Evolutionary conservation across 2,329 filamentous ascomycete species (phyloP).

Genomic region (Penicillium fuscoglaucum): DNA sequence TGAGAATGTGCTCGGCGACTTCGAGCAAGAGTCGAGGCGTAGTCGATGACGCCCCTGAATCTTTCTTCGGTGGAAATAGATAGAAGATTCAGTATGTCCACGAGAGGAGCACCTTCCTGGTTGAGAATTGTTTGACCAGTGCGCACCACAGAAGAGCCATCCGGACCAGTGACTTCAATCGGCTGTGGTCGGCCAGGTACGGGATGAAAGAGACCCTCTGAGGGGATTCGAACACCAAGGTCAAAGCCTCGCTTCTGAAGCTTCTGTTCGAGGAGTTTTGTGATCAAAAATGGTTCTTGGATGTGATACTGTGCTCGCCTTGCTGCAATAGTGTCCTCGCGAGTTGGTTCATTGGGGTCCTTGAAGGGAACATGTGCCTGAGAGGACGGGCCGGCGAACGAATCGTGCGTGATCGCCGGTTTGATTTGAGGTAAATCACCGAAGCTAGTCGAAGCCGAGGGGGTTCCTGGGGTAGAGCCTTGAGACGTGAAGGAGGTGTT

Average conservation of each 20-base stretch:
- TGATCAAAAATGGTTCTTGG: slow-evolving; percentile 69
- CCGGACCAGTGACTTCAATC: slow-evolving; percentile 57
- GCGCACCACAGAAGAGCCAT: slow-evolving; percentile 63
- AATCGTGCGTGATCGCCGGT: slow-evolving; percentile 55
- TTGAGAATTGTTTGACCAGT: slow-evolving; percentile 71
- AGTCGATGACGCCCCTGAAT: slow-evolving; percentile 72
- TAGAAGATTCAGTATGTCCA: slow-evolving; percentile 78
- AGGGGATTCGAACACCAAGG: slow-evolving; percentile 59
- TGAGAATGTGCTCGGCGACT: slow-evolving; percentile 76
- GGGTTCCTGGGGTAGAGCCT: slow-evolving; percentile 43
- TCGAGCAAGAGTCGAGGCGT: slow-evolving; percentile 68
- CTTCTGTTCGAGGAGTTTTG: slow-evolving; percentile 57
- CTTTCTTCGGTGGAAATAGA: slow-evolving; percentile 82
- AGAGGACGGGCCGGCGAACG: slow-evolving; percentile 66
- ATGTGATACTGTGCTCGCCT: slow-evolving; percentile 68
- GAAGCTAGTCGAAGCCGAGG: slow-evolving; percentile 51
- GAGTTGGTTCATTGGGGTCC: slow-evolving; percentile 63
- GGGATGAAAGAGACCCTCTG: slow-evolving; percentile 55
- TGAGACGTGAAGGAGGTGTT: slow-evolving; percentile 45
- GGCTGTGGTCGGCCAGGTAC: slow-evolving; percentile 45
- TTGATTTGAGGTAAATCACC: slow-evolving; percentile 53
- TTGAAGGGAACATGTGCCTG: slow-evolving; percentile 65
- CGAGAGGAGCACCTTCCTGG: slow-evolving; percentile 65
- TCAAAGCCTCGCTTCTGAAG: slow-evolving; percentile 60
- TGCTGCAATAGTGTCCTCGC: slow-evolving; percentile 62